A percentile compares a stretch with the other conserved stretches of the same genome.
Evolutionary conservation across 2,329 filamentous ascomycete species (phyloP).

Genomic region (Daldinia sp.): DNA sequence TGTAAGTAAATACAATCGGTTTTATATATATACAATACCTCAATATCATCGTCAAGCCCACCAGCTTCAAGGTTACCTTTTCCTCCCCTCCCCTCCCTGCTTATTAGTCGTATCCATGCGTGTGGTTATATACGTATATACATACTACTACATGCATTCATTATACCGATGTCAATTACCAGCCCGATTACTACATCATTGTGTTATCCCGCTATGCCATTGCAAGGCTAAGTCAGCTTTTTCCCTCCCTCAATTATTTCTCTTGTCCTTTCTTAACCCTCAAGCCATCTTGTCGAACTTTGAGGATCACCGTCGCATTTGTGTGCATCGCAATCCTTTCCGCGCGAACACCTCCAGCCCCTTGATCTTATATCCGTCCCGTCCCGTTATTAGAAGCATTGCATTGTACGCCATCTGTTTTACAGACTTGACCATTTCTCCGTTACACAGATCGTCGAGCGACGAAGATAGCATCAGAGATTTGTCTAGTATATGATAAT

Average conservation of each 20-base stretch:
- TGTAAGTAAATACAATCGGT: conserved; percentile 22
- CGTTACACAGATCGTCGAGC: conserved; percentile 39
- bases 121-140: conserved; percentile 11
- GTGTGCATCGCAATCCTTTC: background rate
- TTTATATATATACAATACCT: background rate
- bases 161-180: conserved; percentile 8
- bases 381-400: conserved; percentile 29
- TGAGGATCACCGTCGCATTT: background rate
- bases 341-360: background rate
- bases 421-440: conserved; percentile 24
- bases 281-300: background rate
- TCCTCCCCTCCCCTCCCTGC: background rate
- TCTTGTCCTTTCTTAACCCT: background rate
- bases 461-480: conserved; percentile 23
- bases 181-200: conserved; percentile 22
- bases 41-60: background rate
- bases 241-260: conserved; percentile 5
- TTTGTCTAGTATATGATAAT: conserved; percentile 19
- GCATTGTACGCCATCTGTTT: conserved; percentile 34
- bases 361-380: conserved; percentile 25
- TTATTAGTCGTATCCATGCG: background rate
- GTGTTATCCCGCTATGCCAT: conserved; percentile 4
- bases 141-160: too few relatives aligned
- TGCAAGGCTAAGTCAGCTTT: conserved; percentile 14
- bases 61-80: background rate